These are phyloP conservation scores for Coriaria nepalensis DNA, from an alignment of 306 rosid species.

Conservation along the genomic window DNA sequence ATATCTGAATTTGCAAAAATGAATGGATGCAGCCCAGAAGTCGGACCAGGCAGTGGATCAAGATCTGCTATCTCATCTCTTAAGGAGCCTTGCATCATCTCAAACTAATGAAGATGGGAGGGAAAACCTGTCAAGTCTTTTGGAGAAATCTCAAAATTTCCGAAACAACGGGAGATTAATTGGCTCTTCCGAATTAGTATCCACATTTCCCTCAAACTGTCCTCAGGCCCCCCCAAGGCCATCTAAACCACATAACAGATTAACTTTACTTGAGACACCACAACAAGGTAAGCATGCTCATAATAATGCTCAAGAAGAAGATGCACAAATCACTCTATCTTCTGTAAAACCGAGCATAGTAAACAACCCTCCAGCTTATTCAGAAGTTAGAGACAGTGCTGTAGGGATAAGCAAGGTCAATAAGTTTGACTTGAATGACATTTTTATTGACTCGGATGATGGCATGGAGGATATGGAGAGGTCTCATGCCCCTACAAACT, in stretches of 20 bases:
- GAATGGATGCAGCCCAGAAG: constrained; percentile 44
- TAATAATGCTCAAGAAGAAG: constrained; percentile 20
- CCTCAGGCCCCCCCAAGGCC: constrained; percentile 14
- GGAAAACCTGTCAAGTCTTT: constrained; percentile 36
- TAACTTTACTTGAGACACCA: constrained; percentile 17
- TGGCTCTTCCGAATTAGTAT: constrained; percentile 22
- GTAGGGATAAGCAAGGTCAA: constrained; percentile 26
- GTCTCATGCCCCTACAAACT: constrained; percentile 20
- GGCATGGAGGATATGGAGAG: constrained; percentile 21
- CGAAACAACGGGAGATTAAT: constrained; percentile 26
- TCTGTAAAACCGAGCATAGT: constrained; percentile 6
- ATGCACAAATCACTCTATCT: constrained; percentile 16
- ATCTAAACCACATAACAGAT: constrained; percentile 17
- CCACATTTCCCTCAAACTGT: constrained; percentile 27
- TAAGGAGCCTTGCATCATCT: constrained; percentile 44
- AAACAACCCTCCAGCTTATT: constrained; percentile 19
- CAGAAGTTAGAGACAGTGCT: constrained; percentile 17
- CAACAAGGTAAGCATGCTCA: constrained; percentile 25
- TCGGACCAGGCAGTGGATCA: constrained; percentile 64
- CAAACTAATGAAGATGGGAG: constrained; percentile 37
- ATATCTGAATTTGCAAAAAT: no score
- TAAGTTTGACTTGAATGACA: constrained; percentile 46
- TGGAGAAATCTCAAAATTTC: constrained; percentile 46
- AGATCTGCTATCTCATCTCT: constrained; percentile 62
- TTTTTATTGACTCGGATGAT: constrained; percentile 32